These are phyloP conservation scores for Pulicaria dysenterica DNA, from an alignment of 129 eudicot species.

Conservation along the genomic window DNA sequence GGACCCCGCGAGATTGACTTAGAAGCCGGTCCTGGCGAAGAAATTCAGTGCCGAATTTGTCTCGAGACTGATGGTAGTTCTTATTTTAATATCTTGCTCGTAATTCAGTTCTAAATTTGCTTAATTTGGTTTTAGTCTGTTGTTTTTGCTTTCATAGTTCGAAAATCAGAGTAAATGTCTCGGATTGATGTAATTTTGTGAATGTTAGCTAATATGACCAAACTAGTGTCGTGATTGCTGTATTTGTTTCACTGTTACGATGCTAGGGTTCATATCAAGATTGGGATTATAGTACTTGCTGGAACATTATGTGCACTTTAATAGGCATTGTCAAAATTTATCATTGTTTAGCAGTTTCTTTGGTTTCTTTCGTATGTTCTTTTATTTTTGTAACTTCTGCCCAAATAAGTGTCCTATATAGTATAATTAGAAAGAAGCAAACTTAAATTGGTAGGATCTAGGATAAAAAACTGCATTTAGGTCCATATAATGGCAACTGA, in stretches of 20 bases:
- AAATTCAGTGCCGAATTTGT: constrained; percentile 97
- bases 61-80: constrained; percentile 88
- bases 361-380: neutral
- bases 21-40: constrained; percentile 95
- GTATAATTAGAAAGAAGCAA: constrained; percentile 17
- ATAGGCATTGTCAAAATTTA: neutral
- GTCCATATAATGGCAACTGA: no score
- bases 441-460: neutral
- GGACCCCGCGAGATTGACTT: constrained; percentile 65
- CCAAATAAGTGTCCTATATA: neutral
- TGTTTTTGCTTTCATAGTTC: constrained; percentile 8
- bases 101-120: constrained; percentile 27
- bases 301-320: neutral
- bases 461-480: no score
- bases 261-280: constrained; percentile 14
- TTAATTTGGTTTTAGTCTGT: neutral
- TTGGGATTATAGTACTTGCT: neutral
- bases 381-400: neutral
- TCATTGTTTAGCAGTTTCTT: neutral
- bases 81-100: constrained; percentile 14
- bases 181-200: neutral
- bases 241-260: constrained; percentile 9
- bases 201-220: neutral
- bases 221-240: neutral
- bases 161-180: neutral